These are phyloP conservation scores for Phellopilus nigrolimitatus DNA, from an alignment of 1,284 basidiomycete species.

Conservation along the genomic window DNA sequence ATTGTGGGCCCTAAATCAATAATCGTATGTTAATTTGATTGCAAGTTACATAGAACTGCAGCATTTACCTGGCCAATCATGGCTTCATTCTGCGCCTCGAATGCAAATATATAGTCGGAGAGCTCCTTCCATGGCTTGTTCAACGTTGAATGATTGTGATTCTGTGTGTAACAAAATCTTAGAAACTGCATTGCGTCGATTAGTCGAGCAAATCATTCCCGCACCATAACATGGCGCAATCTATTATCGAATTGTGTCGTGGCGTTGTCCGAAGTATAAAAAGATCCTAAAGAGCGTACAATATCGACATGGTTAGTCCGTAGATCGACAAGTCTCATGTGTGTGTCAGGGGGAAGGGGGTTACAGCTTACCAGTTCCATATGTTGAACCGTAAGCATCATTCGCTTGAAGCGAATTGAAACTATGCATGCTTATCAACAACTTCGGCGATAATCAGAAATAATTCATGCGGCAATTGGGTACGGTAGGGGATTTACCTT, in stretches of 20 bases:
- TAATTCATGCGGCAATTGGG: background rate
- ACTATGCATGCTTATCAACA: conserved; percentile 34
- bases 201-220: no score
- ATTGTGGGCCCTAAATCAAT: conserved; percentile 24
- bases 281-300: no score
- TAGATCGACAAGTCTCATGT: no score
- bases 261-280: conserved; percentile 22
- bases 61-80: conserved; percentile 28
- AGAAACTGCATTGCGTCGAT: no score
- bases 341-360: no score
- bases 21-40: background rate
- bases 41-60: background rate
- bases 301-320: no score
- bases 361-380: conserved; percentile 19
- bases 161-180: no score
- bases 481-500: conserved; percentile 27
- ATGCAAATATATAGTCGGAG: conserved; percentile 40
- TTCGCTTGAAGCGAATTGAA: conserved; percentile 31
- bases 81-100: conserved; percentile 42
- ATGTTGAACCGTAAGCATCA: conserved; percentile 29
- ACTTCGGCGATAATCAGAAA: conserved; percentile 20
- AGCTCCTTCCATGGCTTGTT: conserved; percentile 41
- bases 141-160: conserved; percentile 37
- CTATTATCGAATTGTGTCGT: conserved; percentile 28
- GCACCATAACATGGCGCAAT: conserved; percentile 28